Conservation (phyloP, 176 grass and related monocot genomes). For the Guadua angustifolia region DNA sequence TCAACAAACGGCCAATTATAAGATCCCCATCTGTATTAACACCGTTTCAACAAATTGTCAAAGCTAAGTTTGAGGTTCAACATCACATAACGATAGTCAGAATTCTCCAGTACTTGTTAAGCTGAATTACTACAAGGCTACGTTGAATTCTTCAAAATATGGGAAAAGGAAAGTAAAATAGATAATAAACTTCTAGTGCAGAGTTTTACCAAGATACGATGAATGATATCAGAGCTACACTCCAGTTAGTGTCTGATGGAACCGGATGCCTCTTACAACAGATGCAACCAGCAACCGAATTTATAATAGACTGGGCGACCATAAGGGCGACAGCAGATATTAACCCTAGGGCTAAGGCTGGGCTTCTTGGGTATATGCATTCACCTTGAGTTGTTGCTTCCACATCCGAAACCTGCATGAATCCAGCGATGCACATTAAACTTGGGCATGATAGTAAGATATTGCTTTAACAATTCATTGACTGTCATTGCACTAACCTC, state of each 20-base stretch:
- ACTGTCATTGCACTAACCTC: neutral
- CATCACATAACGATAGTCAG: neutral
- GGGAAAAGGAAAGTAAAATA: neutral
- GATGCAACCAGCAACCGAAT: slow-evolving; percentile 86
- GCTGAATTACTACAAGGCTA: neutral
- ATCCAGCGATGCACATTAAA: neutral
- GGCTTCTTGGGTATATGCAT: slow-evolving; percentile 87
- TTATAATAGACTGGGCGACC: slow-evolving; percentile 79
- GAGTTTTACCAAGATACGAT: slow-evolving; percentile 85
- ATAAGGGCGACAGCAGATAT: slow-evolving; percentile 73
- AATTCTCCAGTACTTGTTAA: neutral
- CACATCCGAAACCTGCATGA: slow-evolving; percentile 73
- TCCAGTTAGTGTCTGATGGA: slow-evolving; percentile 89
- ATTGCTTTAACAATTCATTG: neutral
- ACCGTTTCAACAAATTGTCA: neutral
- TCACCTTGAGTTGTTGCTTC: slow-evolving; percentile 42
- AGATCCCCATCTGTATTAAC: neutral
- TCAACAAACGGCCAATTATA: neutral
- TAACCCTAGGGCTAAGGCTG: slow-evolving; percentile 77
- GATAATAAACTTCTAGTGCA: neutral
- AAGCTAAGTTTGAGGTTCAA: neutral
- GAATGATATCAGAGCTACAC: slow-evolving; percentile 84
- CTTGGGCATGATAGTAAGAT: neutral
- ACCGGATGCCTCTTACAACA: slow-evolving; percentile 90
- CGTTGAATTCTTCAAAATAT: neutral